phyloP scores from a whole-genome alignment of 2,329 filamentous ascomycete species.

The Botryotinia globosa region DNA sequence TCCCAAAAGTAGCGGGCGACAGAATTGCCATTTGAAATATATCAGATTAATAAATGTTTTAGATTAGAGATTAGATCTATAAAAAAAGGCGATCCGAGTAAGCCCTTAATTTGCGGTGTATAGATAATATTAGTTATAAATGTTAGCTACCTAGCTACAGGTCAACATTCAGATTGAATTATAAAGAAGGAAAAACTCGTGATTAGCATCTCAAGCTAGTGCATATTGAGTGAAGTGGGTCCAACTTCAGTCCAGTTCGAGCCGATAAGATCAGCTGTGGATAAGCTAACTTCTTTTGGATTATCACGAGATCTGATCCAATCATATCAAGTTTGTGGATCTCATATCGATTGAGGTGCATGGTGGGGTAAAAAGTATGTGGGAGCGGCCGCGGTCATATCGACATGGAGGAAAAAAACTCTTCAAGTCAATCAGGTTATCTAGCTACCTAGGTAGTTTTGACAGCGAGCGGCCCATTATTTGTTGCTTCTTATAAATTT shows the following conservation, averaged over 20 bases:
- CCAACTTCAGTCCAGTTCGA: background rate
- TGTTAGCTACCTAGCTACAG: background rate
- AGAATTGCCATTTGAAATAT: too few species aligned
- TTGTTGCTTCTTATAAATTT: background rate
- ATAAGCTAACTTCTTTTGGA: background rate
- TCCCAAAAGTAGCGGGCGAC: too few species aligned
- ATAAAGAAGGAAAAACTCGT: background rate
- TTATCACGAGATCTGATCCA: background rate
- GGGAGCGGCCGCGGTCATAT: background rate
- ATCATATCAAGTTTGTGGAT: background rate
- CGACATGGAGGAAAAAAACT: constrained; percentile 1
- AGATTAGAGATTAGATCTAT: too few species aligned
- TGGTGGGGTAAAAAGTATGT: constrained; percentile 7
- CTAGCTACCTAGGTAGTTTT: background rate
- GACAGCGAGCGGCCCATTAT: background rate
- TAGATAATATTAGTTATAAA: background rate
- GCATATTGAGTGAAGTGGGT: background rate
- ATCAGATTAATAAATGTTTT: too few species aligned
- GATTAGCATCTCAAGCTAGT: background rate
- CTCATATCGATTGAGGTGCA: background rate
- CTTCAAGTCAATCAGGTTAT: background rate
- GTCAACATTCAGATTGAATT: background rate
- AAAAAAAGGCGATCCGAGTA: too few species aligned
- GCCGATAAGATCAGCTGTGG: background rate
- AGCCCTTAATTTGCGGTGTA: background rate